phyloP scores from a whole-genome alignment of 768 basidiomycete genomes.

The Gelatoporia subvermispora region DNA sequence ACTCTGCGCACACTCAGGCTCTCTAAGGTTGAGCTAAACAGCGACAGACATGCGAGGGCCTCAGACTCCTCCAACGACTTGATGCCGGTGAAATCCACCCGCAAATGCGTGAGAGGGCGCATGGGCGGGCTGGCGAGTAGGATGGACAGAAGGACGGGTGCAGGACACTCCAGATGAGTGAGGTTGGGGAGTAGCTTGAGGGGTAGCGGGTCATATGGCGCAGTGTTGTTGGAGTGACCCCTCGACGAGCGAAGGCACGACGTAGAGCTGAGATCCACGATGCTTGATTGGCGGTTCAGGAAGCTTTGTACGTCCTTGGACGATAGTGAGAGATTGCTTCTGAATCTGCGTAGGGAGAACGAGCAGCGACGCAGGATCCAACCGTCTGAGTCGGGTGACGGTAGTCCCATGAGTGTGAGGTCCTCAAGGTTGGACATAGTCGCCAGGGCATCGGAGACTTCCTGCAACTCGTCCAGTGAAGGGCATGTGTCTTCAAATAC shows the following conservation, averaged over 20 bases:
- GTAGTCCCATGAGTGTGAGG: conserved; percentile 5
- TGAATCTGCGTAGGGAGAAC: conserved; percentile 2
- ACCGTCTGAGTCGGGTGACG: conserved; percentile 3
- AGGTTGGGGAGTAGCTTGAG: neutral
- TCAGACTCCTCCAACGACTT: conserved; percentile 1
- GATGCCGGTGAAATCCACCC: conserved; percentile 1
- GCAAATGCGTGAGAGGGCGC: conserved; percentile 2
- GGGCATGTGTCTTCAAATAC: conserved; percentile 1
- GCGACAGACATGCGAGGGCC: neutral
- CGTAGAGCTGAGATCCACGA: conserved; percentile 2
- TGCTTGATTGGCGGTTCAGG: conserved; percentile 1
- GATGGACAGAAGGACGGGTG: conserved; percentile 4
- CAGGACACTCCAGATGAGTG: conserved; percentile 4
- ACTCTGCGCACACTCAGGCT: conserved; percentile 6
- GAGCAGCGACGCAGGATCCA: conserved; percentile 4
- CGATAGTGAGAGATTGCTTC: conserved; percentile 3
- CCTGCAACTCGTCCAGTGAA: neutral
- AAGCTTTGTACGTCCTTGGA: conserved; percentile 6
- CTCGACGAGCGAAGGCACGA: neutral
- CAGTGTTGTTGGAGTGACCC: neutral
- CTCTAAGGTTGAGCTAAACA: conserved; percentile 1
- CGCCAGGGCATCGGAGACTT: conserved; percentile 2
- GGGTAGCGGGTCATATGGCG: conserved; percentile 3
- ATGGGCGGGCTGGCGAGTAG: neutral
- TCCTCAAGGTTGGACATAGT: neutral